Evolutionary conservation across 352 stramenopile species (phyloP), one percentile per base, ranked within the genome.

Genomic region (Globisporangium nodosum): DNA sequence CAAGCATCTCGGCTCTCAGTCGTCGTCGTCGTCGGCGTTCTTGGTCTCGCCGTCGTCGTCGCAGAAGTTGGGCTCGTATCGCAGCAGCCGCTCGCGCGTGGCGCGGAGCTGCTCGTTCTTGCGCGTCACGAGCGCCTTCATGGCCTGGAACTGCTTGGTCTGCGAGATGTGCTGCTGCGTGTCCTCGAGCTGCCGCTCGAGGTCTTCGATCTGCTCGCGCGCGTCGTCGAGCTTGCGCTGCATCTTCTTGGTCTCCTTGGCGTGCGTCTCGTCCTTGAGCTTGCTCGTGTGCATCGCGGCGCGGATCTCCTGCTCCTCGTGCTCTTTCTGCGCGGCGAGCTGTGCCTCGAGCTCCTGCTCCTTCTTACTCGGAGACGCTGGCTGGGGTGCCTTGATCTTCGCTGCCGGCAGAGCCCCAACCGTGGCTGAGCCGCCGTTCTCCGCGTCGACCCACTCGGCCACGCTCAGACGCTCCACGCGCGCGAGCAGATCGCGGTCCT

Each of bases 81-180:
- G 76, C 60, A 81, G 69, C 37, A 96, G 65, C 13, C 81, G 76
- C n/a, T 71, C 68, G 27, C 86, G 81, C 53, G 91, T 62, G 21
- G 74, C 77, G 20, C 71, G 70, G 20, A 94, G 76, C 69, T 92
- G 73, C 50, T 90, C 74, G 65, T 92, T 96, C 69, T 96, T 96
- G 56, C 80, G 68, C 12, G 68, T 74, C 27, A 96, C 79, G 71
- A 92, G 87, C 33, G 71, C 70, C 68, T 92, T 92, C 78, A 96
- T 85, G 50, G 76, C 57, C 61, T 90, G 79, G 69, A 96, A 96
- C 73, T 94, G 85, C 61, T 81, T 76, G 52, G 81, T 90, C 67
- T 92, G 74, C 12, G 82, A 70, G 21, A 92, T 68, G 63, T 92
- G 82, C 65, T 87, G 71, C 50, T 80, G 65, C 35, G 61, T 66